phyloP scores from a whole-genome alignment of 495 filamentous ascomycete species.

The Symbiotaphrina buchneri region DNA sequence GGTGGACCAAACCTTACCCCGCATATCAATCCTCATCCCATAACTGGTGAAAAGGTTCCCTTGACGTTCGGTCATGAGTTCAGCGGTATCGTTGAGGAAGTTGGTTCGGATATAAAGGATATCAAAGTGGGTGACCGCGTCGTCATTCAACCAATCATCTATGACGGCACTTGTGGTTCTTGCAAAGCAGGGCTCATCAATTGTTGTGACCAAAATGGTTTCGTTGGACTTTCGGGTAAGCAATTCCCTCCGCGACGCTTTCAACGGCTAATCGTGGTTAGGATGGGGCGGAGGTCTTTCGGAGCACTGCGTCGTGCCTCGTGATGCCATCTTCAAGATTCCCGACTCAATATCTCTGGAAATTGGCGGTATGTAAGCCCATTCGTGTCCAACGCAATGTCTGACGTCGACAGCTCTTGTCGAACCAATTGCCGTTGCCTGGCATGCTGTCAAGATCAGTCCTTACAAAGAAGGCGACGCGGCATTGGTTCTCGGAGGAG shows the following conservation, averaged over 20 bases:
- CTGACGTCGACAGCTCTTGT: constrained; percentile 19
- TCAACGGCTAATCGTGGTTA: constrained; percentile 2
- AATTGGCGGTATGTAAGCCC: constrained; percentile 17
- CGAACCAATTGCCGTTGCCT: constrained; percentile 39
- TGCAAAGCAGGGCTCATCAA: constrained; percentile 27
- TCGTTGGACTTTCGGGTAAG: constrained; percentile 32
- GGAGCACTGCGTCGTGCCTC: constrained; percentile 28
- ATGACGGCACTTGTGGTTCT: constrained; percentile 28
- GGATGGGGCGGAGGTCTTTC: constrained; percentile 35
- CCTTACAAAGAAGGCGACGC: constrained; percentile 24
- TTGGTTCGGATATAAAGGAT: constrained; percentile 25
- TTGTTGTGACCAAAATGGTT: constrained; percentile 33
- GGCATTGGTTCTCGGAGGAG: constrained; percentile 33
- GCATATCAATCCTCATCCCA: constrained; percentile 27
- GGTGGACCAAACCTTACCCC: constrained; percentile 32
- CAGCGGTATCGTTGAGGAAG: constrained; percentile 31
- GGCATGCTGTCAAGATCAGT: constrained; percentile 37
- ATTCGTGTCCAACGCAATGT: background rate
- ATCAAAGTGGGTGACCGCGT: constrained; percentile 32
- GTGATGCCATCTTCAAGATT: constrained; percentile 17
- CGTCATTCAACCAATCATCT: constrained; percentile 33
- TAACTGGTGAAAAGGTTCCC: constrained; percentile 31
- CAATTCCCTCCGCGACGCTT: constrained; percentile 5
- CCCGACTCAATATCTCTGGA: constrained; percentile 26
- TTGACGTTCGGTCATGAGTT: constrained; percentile 41